These are phyloP conservation scores for Rhizopogon sp. DNA, from an alignment of 768 basidiomycete species.

Conservation along the genomic window DNA sequence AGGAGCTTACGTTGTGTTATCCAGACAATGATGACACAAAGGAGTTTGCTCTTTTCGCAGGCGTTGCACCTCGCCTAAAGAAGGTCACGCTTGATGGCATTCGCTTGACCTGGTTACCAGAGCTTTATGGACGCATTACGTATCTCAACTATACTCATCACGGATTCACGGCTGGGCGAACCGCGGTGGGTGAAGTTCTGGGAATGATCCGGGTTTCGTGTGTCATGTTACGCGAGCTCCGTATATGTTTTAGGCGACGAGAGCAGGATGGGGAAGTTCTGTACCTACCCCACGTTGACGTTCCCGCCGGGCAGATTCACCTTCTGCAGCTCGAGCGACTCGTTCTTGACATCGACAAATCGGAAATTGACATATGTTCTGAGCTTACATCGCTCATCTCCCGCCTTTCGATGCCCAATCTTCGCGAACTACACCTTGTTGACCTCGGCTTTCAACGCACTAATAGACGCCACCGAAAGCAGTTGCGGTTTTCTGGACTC, in stretches of 20 bases:
- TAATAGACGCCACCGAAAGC: neutral
- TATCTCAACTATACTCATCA: conserved; percentile 71
- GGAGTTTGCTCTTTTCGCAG: conserved; percentile 61
- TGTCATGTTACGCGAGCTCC: conserved; percentile 44
- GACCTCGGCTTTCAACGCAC: conserved; percentile 26
- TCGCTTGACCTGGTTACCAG: conserved; percentile 56
- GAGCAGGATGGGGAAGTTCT: conserved; percentile 12
- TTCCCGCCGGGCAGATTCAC: conserved; percentile 16
- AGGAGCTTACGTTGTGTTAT: conserved; percentile 54
- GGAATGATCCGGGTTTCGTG: conserved; percentile 52
- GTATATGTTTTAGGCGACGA: conserved; percentile 47
- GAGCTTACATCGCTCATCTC: conserved; percentile 52
- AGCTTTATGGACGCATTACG: conserved; percentile 55
- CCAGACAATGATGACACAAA: conserved; percentile 66
- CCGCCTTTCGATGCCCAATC: conserved; percentile 42
- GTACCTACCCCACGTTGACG: conserved; percentile 22
- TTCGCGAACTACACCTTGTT: conserved; percentile 43
- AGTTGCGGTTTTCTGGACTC: neutral
- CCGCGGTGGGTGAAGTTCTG: conserved; percentile 53
- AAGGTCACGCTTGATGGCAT: conserved; percentile 59
- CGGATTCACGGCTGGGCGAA: conserved; percentile 54
- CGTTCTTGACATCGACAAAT: conserved; percentile 44
- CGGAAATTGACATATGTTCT: conserved; percentile 59
- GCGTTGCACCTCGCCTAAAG: conserved; percentile 51
- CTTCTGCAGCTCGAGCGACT: conserved; percentile 46